These are phyloP conservation scores for Aegilops longissima DNA, from an alignment of 176 grass and related monocot species.

Conservation along the genomic window DNA sequence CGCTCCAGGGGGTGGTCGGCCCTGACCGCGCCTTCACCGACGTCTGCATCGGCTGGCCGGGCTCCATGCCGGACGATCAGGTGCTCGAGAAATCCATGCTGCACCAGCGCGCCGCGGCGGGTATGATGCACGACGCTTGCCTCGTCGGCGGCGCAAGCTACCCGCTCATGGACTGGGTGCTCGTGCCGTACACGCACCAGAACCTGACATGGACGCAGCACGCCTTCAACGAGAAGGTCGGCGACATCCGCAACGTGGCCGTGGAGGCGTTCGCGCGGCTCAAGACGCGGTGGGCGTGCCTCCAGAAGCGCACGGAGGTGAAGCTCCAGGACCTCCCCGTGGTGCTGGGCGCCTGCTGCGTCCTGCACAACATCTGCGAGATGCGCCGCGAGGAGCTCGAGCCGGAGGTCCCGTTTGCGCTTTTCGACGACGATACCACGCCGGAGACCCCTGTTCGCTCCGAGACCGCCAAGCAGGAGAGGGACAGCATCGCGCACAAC, in stretches of 20 bases:
- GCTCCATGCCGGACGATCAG: slow-evolving; percentile 92
- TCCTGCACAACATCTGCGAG: slow-evolving; percentile 95
- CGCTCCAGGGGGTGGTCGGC: slow-evolving; percentile 78
- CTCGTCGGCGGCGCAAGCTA: slow-evolving; percentile 78
- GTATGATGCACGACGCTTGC: slow-evolving; percentile 73
- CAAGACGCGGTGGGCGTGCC: slow-evolving; percentile 85
- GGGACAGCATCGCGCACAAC: slow-evolving; percentile 93
- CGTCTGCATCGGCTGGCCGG: slow-evolving; percentile 94
- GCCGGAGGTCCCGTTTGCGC: slow-evolving; percentile 44
- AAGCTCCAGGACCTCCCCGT: slow-evolving; percentile 96
- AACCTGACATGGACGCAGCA: slow-evolving; percentile 97
- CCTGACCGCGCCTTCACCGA: slow-evolving; percentile 86
- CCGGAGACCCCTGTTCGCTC: slow-evolving; percentile 68
- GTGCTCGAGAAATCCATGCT: slow-evolving; percentile 89
- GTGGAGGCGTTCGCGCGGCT: slow-evolving; percentile 67
- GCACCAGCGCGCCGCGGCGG: slow-evolving; percentile 72
- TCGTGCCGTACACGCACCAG: slow-evolving; percentile 91
- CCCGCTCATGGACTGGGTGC: slow-evolving; percentile 89
- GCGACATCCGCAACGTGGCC: slow-evolving; percentile 51
- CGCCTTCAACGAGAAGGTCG: slow-evolving; percentile 92
- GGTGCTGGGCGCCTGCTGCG: slow-evolving; percentile 89
- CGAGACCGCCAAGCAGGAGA: slow-evolving; percentile 45
- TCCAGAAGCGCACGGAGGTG: slow-evolving; percentile 91
- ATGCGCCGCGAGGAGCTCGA: slow-evolving; percentile 62
- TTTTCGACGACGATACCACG: slow-evolving; percentile 76